Evolutionary conservation across 2,329 filamentous ascomycete species (phyloP).

Genomic region (Pestalotiopsis fici): DNA sequence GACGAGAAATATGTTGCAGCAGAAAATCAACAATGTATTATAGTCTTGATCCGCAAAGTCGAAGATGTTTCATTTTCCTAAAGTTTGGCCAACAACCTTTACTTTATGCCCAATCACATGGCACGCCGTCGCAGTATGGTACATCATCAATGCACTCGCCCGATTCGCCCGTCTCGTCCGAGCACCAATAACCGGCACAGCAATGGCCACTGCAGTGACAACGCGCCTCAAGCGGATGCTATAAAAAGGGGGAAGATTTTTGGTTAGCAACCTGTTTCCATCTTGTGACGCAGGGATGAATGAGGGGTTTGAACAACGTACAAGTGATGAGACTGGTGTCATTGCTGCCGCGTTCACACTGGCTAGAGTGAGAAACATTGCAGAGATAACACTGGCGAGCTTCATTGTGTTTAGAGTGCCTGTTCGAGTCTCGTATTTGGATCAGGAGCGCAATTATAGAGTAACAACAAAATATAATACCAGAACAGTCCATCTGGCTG

Average conservation of each 20-base stretch:
- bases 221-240: not conserved
- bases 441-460: not conserved
- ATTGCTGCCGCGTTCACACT: not conserved
- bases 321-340: not conserved
- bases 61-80: too few relatives aligned
- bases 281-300: not conserved
- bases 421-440: not conserved
- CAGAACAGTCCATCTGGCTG: too few relatives aligned
- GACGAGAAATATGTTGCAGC: too few relatives aligned
- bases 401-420: not conserved
- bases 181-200: not conserved
- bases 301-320: too few relatives aligned
- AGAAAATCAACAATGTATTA: too few relatives aligned
- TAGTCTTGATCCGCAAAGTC: too few relatives aligned
- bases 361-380: not conserved
- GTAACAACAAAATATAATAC: too few relatives aligned
- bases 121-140: constrained; percentile 1
- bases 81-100: too few relatives aligned
- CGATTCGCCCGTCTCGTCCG: not conserved
- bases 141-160: not conserved
- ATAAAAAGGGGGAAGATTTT: not conserved
- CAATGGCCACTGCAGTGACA: constrained; percentile 4
- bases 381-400: not conserved
- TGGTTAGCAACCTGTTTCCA: not conserved
- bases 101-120: not conserved